Conservation (phyloP, 768 basidiomycete genomes). For the Leccinellum rugosiceps region DNA sequence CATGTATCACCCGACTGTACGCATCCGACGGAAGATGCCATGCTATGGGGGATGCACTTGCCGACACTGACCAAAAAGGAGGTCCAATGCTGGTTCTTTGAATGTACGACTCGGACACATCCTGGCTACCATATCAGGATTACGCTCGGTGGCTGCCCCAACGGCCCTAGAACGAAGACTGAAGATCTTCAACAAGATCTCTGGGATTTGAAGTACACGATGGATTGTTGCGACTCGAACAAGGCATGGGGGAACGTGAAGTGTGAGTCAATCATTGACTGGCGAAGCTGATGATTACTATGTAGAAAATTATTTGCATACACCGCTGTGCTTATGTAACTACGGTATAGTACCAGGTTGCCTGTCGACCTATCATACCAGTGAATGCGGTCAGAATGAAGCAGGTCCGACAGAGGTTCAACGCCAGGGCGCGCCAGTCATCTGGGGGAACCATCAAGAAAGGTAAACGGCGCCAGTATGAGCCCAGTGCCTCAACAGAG, state of each 20-base stretch:
- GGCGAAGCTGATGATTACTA: no score
- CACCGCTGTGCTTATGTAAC: slow-evolving; percentile 8
- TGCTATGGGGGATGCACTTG: background rate
- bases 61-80: background rate
- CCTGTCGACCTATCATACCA: no score
- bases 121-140: background rate
- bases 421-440: slow-evolving; percentile 68
- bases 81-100: background rate
- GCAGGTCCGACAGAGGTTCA: slow-evolving; percentile 38
- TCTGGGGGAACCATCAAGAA: slow-evolving; percentile 62
- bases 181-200: background rate
- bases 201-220: background rate
- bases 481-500: slow-evolving; percentile 21
- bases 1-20: no score
- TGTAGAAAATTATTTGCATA: no score
- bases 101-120: background rate
- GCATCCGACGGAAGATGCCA: background rate
- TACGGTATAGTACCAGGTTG: no score
- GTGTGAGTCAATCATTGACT: no score
- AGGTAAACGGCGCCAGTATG: slow-evolving; percentile 43
- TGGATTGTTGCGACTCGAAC: no score
- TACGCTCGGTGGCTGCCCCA: no score
- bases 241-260: no score
- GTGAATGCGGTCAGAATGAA: slow-evolving; percentile 17
- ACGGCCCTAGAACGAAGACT: no score